Evolutionary conservation across 129 eudicot genomes (phyloP).

Genomic region (Lactuca sativa): DNA sequence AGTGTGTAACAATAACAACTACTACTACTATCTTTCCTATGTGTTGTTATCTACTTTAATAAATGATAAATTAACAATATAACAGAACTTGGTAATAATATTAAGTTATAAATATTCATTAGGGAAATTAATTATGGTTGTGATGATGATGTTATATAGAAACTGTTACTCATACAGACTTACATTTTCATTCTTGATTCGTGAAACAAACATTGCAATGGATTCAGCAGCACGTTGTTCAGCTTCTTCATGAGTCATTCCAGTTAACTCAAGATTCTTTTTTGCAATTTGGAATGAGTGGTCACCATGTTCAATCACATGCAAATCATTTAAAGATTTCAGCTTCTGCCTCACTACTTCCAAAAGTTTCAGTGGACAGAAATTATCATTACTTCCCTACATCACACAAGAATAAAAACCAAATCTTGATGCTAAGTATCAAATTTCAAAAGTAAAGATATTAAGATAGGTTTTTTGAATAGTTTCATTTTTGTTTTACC

Average conservation of each 20-base stretch:
- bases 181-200: conserved; percentile 25
- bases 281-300: conserved; percentile 85
- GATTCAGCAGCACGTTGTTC: conserved; percentile 64
- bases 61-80: conserved; percentile 5
- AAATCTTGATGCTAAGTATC: conserved; percentile 4
- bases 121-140: conserved; percentile 2
- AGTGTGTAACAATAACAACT: conserved; percentile 7
- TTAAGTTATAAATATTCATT: not conserved
- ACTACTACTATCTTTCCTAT: conserved; percentile 5
- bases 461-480: not conserved
- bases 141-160: conserved; percentile 7
- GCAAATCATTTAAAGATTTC: conserved; percentile 41
- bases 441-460: not conserved
- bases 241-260: conserved; percentile 60
- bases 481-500: conserved; percentile 35
- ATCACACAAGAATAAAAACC: conserved; percentile 12
- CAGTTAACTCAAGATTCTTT: conserved; percentile 59
- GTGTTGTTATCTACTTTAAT: conserved; percentile 15
- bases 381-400: conserved; percentile 78
- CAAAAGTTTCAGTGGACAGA: conserved; percentile 65
- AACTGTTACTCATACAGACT: conserved; percentile 16
- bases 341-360: conserved; percentile 59
- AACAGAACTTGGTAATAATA: not conserved
- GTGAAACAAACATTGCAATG: conserved; percentile 56
- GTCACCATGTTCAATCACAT: conserved; percentile 84